Percentiles rank a stretch among this genome's conserved stretches.
Evolutionary conservation across 2,329 filamentous ascomycete genomes (phyloP).

Genomic region (Exophiala sp.): DNA sequence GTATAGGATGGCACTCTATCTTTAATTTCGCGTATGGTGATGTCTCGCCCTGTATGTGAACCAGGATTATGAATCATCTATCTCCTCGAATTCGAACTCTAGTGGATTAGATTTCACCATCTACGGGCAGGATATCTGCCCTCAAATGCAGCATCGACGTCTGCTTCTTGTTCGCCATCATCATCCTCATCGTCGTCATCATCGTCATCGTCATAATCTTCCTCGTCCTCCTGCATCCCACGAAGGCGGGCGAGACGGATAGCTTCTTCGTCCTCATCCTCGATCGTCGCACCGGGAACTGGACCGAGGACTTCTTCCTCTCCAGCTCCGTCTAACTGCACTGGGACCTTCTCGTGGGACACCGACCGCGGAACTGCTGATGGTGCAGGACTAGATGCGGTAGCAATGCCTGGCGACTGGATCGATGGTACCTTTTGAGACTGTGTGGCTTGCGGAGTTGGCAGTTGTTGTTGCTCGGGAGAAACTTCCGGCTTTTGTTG

Average conservation of each 20-base stretch:
- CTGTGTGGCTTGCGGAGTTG: neutral
- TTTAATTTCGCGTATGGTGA: no score
- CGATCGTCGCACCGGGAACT: neutral
- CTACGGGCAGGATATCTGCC: conserved; percentile 10
- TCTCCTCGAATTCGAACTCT: no score
- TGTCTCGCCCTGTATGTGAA: no score
- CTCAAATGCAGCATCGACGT: conserved; percentile 24
- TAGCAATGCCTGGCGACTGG: neutral
- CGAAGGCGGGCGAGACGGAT: neutral
- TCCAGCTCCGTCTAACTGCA: neutral
- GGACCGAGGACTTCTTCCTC: neutral
- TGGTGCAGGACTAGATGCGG: neutral
- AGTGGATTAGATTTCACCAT: no score
- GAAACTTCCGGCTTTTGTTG: neutral
- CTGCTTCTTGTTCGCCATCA: conserved; percentile 9
- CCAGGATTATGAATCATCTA: no score
- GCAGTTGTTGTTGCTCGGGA: neutral
- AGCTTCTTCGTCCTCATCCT: conserved; percentile 9
- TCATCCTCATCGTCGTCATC: conserved; percentile 13
- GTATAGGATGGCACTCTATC: no score
- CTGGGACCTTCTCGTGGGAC: neutral
- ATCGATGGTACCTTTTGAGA: neutral
- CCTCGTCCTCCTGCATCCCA: conserved; percentile 5
- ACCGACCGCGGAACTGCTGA: neutral
- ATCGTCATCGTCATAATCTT: conserved; percentile 11